A percentile compares a stretch with the other conserved stretches of the same genome.
phyloP scores from a whole-genome alignment of 495 filamentous ascomycete species.

The Xylaria telfairii region DNA sequence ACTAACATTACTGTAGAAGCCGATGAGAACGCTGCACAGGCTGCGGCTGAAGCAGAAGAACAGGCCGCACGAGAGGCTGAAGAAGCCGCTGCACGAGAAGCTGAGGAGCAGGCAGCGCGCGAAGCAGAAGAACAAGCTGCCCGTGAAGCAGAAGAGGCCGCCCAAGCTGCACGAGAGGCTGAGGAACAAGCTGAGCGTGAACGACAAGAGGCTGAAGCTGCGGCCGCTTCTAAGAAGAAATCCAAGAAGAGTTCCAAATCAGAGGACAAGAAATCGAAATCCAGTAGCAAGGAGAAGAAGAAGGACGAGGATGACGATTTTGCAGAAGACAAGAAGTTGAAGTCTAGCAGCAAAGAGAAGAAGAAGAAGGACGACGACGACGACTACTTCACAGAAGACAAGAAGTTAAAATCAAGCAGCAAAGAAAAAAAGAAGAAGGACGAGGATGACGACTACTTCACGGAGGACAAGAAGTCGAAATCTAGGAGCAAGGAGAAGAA shows the following conservation, averaged over 20 bases:
- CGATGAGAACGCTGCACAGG: slow-evolving; percentile 1
- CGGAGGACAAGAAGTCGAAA: slow-evolving; percentile 37
- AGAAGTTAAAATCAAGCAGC: slow-evolving; percentile 35
- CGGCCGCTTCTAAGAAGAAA: slow-evolving; percentile 43
- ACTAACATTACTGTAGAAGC: background rate
- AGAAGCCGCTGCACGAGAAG: slow-evolving; percentile 35
- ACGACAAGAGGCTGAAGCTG: slow-evolving; percentile 42
- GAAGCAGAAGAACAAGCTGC: slow-evolving; percentile 37
- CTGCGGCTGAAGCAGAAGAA: slow-evolving; percentile 15
- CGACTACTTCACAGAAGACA: no score
- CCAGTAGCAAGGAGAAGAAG: slow-evolving; percentile 35
- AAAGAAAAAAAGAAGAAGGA: slow-evolving; percentile 37
- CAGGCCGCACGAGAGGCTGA: slow-evolving; percentile 20
- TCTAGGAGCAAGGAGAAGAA: slow-evolving; percentile 36
- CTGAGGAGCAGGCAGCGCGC: slow-evolving; percentile 41
- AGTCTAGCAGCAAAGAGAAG: slow-evolving; percentile 36
- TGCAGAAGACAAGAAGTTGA: slow-evolving; percentile 37
- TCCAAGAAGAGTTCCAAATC: slow-evolving; percentile 48
- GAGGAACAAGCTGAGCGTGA: slow-evolving; percentile 37
- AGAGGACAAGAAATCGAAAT: slow-evolving; percentile 38
- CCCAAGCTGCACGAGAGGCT: slow-evolving; percentile 30
- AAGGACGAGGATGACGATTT: slow-evolving; percentile 28
- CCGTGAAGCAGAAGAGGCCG: slow-evolving; percentile 21
- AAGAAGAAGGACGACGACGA: slow-evolving; percentile 28
- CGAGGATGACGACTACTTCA: no score